Evolutionary conservation across 1,284 basidiomycete genomes (phyloP).

Genomic region (Fomitopsis pinicola): DNA sequence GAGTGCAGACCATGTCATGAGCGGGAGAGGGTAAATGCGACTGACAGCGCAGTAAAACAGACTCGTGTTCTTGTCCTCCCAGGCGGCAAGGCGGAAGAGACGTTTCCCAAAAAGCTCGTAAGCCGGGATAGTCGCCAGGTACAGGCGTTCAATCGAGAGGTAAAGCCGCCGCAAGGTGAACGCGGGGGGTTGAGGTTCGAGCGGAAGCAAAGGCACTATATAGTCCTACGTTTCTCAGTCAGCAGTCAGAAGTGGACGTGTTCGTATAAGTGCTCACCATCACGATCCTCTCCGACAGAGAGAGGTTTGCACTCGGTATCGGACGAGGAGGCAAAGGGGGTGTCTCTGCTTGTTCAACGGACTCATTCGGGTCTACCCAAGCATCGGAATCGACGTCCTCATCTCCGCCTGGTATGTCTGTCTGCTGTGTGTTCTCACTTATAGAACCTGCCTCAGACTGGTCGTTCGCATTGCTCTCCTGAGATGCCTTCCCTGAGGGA

Average conservation of each 20-base stretch:
- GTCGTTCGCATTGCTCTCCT: not conserved
- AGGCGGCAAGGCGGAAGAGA: constrained; percentile 45
- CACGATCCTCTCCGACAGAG: constrained; percentile 36
- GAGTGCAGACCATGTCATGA: not conserved
- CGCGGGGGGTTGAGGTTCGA: constrained; percentile 31
- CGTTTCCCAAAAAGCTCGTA: constrained; percentile 43
- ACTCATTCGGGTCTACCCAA: not conserved
- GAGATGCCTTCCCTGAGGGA: not conserved
- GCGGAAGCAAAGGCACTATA: constrained; percentile 43
- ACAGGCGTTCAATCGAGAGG: constrained; percentile 50
- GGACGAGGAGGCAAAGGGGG: constrained; percentile 4
- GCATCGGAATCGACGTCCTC: constrained; percentile 5
- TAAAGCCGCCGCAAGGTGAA: constrained; percentile 54
- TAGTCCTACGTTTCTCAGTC: constrained; percentile 30
- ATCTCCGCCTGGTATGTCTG: not conserved
- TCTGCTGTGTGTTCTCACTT: not conserved
- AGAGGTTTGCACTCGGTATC: not conserved
- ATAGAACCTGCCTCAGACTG: not conserved
- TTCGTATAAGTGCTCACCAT: constrained; percentile 28
- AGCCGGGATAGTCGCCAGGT: constrained; percentile 45
- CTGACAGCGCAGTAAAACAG: constrained; percentile 47
- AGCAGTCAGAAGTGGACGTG: not conserved
- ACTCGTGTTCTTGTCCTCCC: constrained; percentile 48
- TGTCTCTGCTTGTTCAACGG: not conserved
- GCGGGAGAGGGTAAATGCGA: constrained; percentile 8